These are phyloP conservation scores for Niebla homalea DNA, from an alignment of 495 filamentous ascomycete genomes.

Conservation along the genomic window DNA sequence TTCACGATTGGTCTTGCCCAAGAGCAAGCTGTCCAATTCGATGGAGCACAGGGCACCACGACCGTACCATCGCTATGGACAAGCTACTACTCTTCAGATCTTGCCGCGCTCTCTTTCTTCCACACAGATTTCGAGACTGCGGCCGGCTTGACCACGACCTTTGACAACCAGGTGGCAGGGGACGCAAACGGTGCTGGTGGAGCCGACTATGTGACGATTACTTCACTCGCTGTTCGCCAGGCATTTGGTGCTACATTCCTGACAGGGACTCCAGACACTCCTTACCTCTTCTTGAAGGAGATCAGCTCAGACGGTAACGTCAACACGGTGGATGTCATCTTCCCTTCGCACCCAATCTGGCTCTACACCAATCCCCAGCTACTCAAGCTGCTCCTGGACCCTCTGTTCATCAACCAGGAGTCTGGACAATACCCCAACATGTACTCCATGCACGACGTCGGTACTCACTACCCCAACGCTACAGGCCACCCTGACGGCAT, in stretches of 20 bases:
- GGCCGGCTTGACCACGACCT: constrained; percentile 20
- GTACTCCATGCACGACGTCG: constrained; percentile 68
- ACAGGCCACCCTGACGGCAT: constrained; percentile 71
- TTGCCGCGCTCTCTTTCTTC: constrained; percentile 40
- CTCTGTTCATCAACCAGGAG: constrained; percentile 72
- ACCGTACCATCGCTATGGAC: constrained; percentile 41
- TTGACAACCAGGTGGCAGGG: constrained; percentile 33
- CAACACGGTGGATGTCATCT: constrained; percentile 91
- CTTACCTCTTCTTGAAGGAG: constrained; percentile 82
- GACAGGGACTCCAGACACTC: constrained; percentile 57
- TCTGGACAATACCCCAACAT: constrained; percentile 71
- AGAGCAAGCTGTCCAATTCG: constrained; percentile 39
- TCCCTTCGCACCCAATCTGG: constrained; percentile 81
- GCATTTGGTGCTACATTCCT: constrained; percentile 73
- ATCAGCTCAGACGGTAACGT: constrained; percentile 86
- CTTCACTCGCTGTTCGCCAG: constrained; percentile 70
- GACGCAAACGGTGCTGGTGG: constrained; percentile 37
- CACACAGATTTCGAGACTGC: constrained; percentile 35
- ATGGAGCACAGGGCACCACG: constrained; percentile 24
- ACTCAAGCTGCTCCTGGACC: constrained; percentile 68
- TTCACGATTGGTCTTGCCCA: constrained; percentile 44
- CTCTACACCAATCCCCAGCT: constrained; percentile 77
- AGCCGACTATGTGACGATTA: constrained; percentile 63
- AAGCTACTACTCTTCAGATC: constrained; percentile 35
- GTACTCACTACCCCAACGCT: constrained; percentile 71